Conservation (phyloP, 306 rosid genomes). For the Castanea crenata region DNA sequence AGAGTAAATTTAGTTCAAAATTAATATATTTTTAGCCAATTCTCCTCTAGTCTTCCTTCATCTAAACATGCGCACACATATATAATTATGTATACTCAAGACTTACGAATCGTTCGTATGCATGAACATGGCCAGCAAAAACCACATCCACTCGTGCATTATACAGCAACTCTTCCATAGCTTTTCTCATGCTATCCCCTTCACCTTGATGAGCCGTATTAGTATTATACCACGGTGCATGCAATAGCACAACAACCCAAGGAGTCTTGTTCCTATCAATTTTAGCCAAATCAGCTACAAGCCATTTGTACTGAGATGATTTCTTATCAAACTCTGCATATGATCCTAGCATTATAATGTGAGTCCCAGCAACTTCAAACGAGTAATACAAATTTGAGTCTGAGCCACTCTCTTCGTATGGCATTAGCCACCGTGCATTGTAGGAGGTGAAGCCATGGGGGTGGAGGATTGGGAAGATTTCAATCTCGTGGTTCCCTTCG, state of each 20-base stretch:
- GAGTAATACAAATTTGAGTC: constrained; percentile 72
- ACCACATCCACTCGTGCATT: constrained; percentile 58
- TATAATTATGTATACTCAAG: not conserved
- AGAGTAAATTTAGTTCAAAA: fast-evolving
- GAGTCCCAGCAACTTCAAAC: constrained; percentile 44
- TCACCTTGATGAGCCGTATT: constrained; percentile 76
- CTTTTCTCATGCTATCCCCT: constrained; percentile 76
- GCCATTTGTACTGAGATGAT: constrained; percentile 62
- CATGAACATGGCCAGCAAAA: constrained; percentile 80
- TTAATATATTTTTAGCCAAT: fast-evolving
- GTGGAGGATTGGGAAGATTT: constrained; percentile 40
- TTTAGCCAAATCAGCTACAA: constrained; percentile 39
- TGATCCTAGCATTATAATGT: constrained; percentile 68
- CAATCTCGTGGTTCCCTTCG: constrained; percentile 74
- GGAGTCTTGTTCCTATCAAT: constrained; percentile 52
- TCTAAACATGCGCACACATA: fast-evolving
- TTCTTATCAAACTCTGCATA: constrained; percentile 42
- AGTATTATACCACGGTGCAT: constrained; percentile 83
- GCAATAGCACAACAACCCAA: constrained; percentile 59
- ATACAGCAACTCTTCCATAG: constrained; percentile 58
- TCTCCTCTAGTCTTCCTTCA: fast-evolving
- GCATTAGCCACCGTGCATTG: constrained; percentile 73
- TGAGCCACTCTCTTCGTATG: constrained; percentile 54
- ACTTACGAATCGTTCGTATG: constrained; percentile 78
- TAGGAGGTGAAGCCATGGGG: constrained; percentile 45